Evolutionary conservation across 2,329 filamentous ascomycete species (phyloP), one percentile per base, ranked within the genome.

Genomic region (Trichoderma arundinaceum): DNA sequence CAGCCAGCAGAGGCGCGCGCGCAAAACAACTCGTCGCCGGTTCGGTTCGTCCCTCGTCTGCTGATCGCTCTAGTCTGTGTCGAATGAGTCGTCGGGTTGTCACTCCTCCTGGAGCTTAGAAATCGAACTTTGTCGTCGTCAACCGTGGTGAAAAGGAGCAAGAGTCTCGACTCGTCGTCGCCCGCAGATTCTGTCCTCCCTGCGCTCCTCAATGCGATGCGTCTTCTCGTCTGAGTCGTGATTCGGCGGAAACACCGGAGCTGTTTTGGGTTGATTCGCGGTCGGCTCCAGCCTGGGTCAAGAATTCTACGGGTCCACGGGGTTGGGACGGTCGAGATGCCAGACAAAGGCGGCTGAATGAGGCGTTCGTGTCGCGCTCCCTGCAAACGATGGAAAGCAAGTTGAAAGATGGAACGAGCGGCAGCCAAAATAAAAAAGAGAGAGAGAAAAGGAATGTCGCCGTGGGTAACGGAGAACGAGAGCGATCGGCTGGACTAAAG

Each of bases 401-500:
- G 22, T 3, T 28, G 22, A 28, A 28, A 28, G 57, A 49, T 60
- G 44, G 17, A 60, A 41, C 57, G 57, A 60, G 33, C 15, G 57
- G 28, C 15, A n/a, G n/a, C 22, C 51, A 32, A 38, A 53, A 53
- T 15, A 10, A 38, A n/a, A n/a, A 17, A 17, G 33, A 19, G 35
- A 19, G 12, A 39, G 10, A 39, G 17, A 19, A 48, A 54, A 44
- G 59, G 49, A 63, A 44, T 43, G 49, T 53, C n/a, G 39, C 28
- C 41, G 59, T 63, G 59, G 59, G 28, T 63, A 63, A 46, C 12
- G 39, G 44, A 53, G 48, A 51, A 49, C 19, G 59, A 54, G 39
- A 63, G 59, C 59, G 59, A 63, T 63, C 59, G 59, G 44, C 59
- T 63, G 59, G 49, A 38, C 59, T 63, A 63, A 28, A 63, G 59